Base-by-base conservation (phyloP, 1,284 basidiomycete genomes). In the Trametes polyzona region DNA sequence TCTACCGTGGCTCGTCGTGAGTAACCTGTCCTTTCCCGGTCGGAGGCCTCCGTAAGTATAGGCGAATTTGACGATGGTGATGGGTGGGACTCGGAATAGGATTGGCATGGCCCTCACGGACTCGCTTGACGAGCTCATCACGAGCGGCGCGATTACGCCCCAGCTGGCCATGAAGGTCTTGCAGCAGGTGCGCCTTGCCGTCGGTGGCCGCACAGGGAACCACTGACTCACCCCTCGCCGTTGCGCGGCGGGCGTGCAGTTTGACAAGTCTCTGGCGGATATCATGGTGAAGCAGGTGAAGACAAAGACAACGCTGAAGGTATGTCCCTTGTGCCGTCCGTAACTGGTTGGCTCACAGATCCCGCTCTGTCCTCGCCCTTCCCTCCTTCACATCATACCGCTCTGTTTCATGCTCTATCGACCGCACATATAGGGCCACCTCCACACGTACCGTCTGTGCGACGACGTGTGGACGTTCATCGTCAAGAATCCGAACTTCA, bases 391-490 rank as follows among this genome's bases (percentile, higher is more conserved):
- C 47, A 19, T 24, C 12, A 10, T 26, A 27, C 27, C 29, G 26
- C 27, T 4, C 24, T 24, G 8, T 42, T 4, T 27, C 12, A 21
- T 30, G 23, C 35, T 43, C 9, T 33, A 4, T n/a, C 30, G n/a
- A n/a, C n/a, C n/a, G 55, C 17, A 43, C 49, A 24, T 11, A 8
- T 68, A 95, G 93, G 95, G 93, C 17, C 92, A 95, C 71, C 75
- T 97, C 44, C 85, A 90, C 67, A 96, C 93, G 1, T 97, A 97
- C 76, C 86, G 94, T n/a, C 81, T 95, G 1, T 95, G 93, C 70
- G 95, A 97, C 76, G 95, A 97, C 69, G 95, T 97, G 44, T 97
- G 95, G 95, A 97, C 95, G 36, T 98, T 97, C 73, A 92, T 96
- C 61, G 90, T 96, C 46, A 93, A 93, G 72, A 87, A 95, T 65